Conservation (phyloP, 2,329 filamentous ascomycete species). For the Colletotrichum camelliae region DNA sequence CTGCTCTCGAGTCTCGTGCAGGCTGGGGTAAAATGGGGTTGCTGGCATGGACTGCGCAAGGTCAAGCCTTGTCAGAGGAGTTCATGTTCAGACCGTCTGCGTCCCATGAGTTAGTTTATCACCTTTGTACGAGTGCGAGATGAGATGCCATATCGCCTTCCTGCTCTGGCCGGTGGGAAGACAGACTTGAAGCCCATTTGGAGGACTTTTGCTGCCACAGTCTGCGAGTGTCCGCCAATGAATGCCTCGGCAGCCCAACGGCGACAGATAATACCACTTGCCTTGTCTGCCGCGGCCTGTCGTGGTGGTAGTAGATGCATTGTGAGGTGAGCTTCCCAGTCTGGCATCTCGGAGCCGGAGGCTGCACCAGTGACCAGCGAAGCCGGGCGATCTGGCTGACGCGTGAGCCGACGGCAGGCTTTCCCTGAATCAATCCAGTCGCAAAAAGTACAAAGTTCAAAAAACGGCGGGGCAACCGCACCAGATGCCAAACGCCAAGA, state of each 20-base stretch:
- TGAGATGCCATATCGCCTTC: neutral
- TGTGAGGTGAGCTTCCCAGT: neutral
- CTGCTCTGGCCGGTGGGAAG: neutral
- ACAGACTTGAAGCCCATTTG: neutral
- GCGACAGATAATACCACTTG: neutral
- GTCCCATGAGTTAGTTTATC: neutral
- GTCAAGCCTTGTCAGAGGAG: neutral
- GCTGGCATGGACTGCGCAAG: neutral
- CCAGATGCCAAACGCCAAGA: conserved; percentile 19
- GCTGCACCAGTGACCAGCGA: neutral
- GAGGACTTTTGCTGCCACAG: neutral
- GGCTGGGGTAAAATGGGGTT: neutral
- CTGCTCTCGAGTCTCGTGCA: neutral
- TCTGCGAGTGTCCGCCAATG: neutral
- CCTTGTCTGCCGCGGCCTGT: neutral
- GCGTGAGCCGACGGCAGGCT: neutral
- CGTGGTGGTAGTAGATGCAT: neutral
- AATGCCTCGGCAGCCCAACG: neutral
- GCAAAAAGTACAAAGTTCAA: neutral
- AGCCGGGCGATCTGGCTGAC: neutral
- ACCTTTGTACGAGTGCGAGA: neutral
- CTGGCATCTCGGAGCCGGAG: neutral
- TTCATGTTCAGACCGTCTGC: conserved; percentile 15
- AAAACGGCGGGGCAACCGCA: neutral
- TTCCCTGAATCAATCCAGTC: neutral